Evolutionary conservation across 257 asterid species (phyloP), one percentile per base, ranked within the genome.

Genomic region (Primulina tabacum): DNA sequence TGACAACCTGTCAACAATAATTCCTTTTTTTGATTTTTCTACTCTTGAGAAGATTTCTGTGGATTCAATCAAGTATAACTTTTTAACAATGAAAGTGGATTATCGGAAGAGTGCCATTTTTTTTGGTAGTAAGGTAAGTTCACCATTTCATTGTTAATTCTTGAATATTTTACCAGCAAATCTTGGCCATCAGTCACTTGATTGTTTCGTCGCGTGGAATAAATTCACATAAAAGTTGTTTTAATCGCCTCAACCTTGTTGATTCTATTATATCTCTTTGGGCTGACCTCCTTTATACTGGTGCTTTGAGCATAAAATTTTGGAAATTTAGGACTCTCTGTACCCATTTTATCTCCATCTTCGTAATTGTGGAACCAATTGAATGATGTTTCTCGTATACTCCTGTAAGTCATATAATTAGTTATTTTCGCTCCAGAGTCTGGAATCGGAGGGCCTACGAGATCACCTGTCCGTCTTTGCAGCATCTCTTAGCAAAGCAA

Each of bases 41-140:
- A 69, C 67, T 62, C 90, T 92, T 30, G 96, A 90, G 84, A 92
- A 86, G 85, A 88, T 92, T 34, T 87, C 92, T 26, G 96, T 87
- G 35, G 97, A 92, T 81, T 96, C 98, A 5, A 85, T 83, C 63
- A 90, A 85, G 79, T 79, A 85, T 66, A 82, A 83, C 68, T 92
- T 90, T 73, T 57, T 90, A 75, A 79, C 90, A 33, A 84, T 90
- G 87, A 88, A 83, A 84, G 79, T 90, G 62, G 92, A 90, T 79
- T 90, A 90, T 75, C 73, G 81, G 85, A 85, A 87, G 80, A 88
- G 93, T 68, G 87, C 90, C 6, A 79, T 90, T 78, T 84, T 83
- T 79, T 92, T 92, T 76, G 90, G 92, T 58, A 86, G 77, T 12
- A 89, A 88, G 92, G 97, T 92, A 69, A 75, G 68, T 75, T 30